Base-by-base conservation (phyloP, 2,329 filamentous ascomycete genomes). In the Cercospora brassicicola region DNA sequence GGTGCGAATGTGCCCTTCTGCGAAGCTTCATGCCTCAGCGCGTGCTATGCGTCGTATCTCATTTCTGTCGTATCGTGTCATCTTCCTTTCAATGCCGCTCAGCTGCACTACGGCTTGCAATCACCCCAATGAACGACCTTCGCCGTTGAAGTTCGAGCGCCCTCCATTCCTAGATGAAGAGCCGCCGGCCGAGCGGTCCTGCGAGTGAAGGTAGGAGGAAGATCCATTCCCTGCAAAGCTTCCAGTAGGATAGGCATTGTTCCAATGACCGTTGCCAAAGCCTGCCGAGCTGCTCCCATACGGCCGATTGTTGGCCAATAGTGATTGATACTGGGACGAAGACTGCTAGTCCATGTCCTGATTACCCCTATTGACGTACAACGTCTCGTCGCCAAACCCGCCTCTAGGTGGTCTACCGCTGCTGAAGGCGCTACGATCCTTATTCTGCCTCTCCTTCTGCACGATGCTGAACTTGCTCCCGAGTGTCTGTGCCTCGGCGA, bases 401-500 rank as follows among this genome's bases (percentile, higher is more conserved):
- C 69, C 64, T 10, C 68, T 62, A 45, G 64, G 66, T 31, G 64
- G 66, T 39, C 59, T 59, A 5, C 55, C 62, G 28, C 68, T 57
- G 26, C 67, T 55, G 36, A 70, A 72, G 13, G 20, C 30, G 10
- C 59, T 28, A 53, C 76, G 73, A 10, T 76, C 77, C 72, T 75
- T 79, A 51, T 77, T 77, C 45, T 73, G 75, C 69, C 79, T 80
- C 61, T 78, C 80, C 28, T 78, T 76, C 61, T 82, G 79, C 7
- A 84, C 76, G 15, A 82, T 77, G 20, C 78, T 69, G 72, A 90
- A 92, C 79, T 94, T 96, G 75, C 88, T 89, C 53, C 93, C 92
- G 1, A 94, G 82, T 59, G 92, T 89, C 64, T 90, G 87, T 26
- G 91, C 89, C 36, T 88, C 87, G 65, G 87, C 87, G 20, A 94